Evolutionary conservation across 2,329 filamentous ascomycete species (phyloP).

Genomic region (Talaromyces atroroseus): DNA sequence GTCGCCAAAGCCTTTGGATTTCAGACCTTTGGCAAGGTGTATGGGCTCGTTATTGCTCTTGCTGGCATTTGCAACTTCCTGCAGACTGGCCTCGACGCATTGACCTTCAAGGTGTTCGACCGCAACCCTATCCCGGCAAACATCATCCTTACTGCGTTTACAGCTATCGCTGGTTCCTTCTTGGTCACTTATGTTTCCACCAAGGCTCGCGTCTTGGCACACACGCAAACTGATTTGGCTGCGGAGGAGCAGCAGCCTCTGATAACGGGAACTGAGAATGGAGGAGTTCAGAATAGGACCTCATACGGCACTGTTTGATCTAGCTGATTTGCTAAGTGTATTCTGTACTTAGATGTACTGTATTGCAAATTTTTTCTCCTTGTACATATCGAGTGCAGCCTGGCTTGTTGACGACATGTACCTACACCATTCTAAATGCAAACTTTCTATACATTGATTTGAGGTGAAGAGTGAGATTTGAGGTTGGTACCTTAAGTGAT

Average conservation of each 20-base stretch:
- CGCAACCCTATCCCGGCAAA: constrained; percentile 76
- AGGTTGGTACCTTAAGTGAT: too few relatives aligned
- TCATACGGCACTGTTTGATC: constrained; percentile 8
- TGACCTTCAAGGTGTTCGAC: constrained; percentile 67
- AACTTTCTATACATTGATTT: too few relatives aligned
- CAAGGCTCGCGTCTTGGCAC: constrained; percentile 5
- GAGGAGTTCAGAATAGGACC: background rate
- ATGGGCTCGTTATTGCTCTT: constrained; percentile 81
- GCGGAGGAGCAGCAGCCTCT: constrained; percentile 10
- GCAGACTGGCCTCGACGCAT: constrained; percentile 71
- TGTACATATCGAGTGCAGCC: background rate
- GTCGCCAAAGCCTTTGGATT: constrained; percentile 89
- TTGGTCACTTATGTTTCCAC: constrained; percentile 62
- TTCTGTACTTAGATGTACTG: background rate
- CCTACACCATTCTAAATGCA: too few relatives aligned
- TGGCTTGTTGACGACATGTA: too few relatives aligned
- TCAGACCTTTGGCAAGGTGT: constrained; percentile 87
- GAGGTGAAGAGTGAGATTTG: too few relatives aligned
- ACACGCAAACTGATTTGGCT: background rate
- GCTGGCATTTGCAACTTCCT: constrained; percentile 79
- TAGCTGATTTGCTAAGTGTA: background rate
- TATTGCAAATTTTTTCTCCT: background rate
- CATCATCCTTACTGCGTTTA: constrained; percentile 57
- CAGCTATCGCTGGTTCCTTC: constrained; percentile 57
- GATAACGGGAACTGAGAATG: constrained; percentile 2